Conservation (phyloP, 2,329 filamentous ascomycete genomes). For the Calonectria honghensis region DNA sequence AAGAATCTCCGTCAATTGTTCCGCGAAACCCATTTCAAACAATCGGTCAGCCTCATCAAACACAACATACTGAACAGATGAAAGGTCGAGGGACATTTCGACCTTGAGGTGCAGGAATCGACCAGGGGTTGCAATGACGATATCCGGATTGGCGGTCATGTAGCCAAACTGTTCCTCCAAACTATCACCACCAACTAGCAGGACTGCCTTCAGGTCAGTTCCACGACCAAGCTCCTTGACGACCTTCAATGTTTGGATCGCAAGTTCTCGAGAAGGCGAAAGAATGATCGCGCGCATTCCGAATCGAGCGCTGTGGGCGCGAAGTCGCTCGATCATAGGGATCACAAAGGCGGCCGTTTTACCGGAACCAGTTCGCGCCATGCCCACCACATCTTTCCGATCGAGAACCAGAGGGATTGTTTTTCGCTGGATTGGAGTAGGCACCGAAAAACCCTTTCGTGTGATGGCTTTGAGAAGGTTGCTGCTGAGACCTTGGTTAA, state of each 20-base stretch:
- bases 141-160: conserved; percentile 96
- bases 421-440: conserved; percentile 97
- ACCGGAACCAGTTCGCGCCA: conserved; percentile 98
- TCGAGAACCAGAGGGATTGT: conserved; percentile 94
- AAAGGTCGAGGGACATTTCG: conserved; percentile 95
- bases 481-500: conserved; percentile 79
- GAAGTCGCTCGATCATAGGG: conserved; percentile 96
- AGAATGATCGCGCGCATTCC: conserved; percentile 91
- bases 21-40: conserved; percentile 99
- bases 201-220: conserved; percentile 91
- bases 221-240: conserved; percentile 95
- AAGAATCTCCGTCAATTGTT: conserved; percentile 94
- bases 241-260: conserved; percentile 95
- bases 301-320: conserved; percentile 89
- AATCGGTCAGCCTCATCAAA: conserved; percentile 98
- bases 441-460: conserved; percentile 95
- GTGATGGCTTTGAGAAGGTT: conserved; percentile 92
- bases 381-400: conserved; percentile 96
- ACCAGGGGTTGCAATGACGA: conserved; percentile 97
- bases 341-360: conserved; percentile 99
- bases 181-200: conserved; percentile 96
- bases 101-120: conserved; percentile 98
- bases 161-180: conserved; percentile 95
- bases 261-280: conserved; percentile 94
- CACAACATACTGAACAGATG: conserved; percentile 93